Evolutionary conservation across 2,329 filamentous ascomycete genomes (phyloP), one percentile per base, ranked within the genome.

Genomic region (Beauveria rudraprayagi): DNA sequence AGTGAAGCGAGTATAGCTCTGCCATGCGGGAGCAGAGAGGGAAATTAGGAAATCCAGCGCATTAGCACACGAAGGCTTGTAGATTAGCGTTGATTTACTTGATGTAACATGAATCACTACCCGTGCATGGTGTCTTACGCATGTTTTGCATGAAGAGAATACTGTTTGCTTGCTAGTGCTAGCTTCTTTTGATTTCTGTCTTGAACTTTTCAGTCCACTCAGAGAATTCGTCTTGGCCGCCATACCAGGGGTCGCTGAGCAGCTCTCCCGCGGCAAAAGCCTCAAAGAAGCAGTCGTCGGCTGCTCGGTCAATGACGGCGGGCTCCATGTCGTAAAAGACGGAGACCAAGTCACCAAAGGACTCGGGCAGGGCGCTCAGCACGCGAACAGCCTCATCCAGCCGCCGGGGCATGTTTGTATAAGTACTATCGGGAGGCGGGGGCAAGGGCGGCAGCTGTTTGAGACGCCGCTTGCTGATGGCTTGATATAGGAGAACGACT

Each of bases 171-270:
- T 40, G n/a, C 8, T 10, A n/a, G 37, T 47, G 19, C 50, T 47
- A 63, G 47, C 53, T 44, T 68, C 80, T 81, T 64, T 78, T 81
- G 16, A 84, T 78, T 65, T 82, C 78, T 37, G 71, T 67, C 67
- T 80, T 78, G 65, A 84, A 85, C 64, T 80, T 82, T 11, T 76
- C 78, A n/a, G 81, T 84, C 92, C 92, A 96, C 17, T 82, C 78
- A 0, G 86, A 88, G 69, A 95, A 96, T 67, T 88, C 90, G 68
- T 96, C 92, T 19, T 83, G 79, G 52, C 81, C 73, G 0, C 81
- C 86, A 3, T 81, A 74, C 89, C 89, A 92, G 22, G 80, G 78
- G 62, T 78, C 75, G 55, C 77, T 76, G 14, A 90, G 72, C 53
- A 87, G 69, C 61, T 83, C 79, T 0, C 82, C 79, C 0, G 80